phyloP scores from a whole-genome alignment of 1,139 yeast species.

The Nakaseomyces glabratus region DNA sequence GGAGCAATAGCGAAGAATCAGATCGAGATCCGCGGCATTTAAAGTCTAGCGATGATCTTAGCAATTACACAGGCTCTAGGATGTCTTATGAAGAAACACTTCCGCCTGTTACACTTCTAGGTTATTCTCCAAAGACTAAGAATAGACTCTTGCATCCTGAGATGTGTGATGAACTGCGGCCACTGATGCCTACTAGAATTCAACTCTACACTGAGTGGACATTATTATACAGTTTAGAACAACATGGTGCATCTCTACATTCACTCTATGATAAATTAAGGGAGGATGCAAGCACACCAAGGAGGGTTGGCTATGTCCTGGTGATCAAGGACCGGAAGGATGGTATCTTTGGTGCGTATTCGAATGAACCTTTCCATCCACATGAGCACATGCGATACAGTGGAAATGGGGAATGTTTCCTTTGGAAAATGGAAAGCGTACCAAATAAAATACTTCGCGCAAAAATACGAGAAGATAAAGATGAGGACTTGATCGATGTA shows the following conservation, averaged over 20 bases:
- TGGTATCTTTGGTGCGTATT: constrained; percentile 71
- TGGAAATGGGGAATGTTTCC: constrained; percentile 92
- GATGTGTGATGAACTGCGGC: constrained; percentile 66
- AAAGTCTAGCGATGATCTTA: no score
- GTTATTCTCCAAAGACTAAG: constrained; percentile 50
- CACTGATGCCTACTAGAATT: constrained; percentile 64
- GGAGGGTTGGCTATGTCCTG: constrained; percentile 55
- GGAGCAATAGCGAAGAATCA: constrained; percentile 4
- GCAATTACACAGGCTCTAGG: no score
- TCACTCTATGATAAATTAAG: constrained; percentile 50
- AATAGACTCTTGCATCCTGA: constrained; percentile 48
- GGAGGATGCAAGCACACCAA: constrained; percentile 30
- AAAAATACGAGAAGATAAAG: constrained; percentile 5
- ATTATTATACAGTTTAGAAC: constrained; percentile 72
- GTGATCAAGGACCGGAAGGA: constrained; percentile 55
- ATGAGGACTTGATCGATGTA: constrained; percentile 6
- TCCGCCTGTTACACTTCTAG: constrained; percentile 42
- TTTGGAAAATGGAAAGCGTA: constrained; percentile 59
- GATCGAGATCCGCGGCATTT: no score
- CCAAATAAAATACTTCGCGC: constrained; percentile 5
- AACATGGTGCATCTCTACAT: constrained; percentile 79
- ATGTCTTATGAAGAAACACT: constrained; percentile 30
- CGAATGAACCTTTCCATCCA: constrained; percentile 66
- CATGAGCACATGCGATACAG: constrained; percentile 65
- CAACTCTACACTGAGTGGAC: constrained; percentile 75